Percentiles rank a stretch among this genome's conserved stretches.
These are phyloP conservation scores for Luvunga scandens DNA, from an alignment of 345 rosid species.

Conservation along the genomic window DNA sequence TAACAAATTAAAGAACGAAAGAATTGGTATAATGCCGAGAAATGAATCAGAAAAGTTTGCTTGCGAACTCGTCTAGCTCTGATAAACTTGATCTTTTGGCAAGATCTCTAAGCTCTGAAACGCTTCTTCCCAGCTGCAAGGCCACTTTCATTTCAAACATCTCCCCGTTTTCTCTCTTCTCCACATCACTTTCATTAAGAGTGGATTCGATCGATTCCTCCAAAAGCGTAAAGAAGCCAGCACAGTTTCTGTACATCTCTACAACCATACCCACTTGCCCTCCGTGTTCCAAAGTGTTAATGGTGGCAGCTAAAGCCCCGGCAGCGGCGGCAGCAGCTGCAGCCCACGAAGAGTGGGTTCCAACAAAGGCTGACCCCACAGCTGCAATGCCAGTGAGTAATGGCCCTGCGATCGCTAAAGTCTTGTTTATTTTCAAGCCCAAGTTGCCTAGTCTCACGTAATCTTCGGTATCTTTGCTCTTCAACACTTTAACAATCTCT, in stretches of 20 bases:
- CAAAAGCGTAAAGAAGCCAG: conserved; percentile 35
- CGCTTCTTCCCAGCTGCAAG: conserved; percentile 48
- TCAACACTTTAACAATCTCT: conserved; percentile 32
- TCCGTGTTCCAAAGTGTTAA: conserved; percentile 43
- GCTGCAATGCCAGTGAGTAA: conserved; percentile 40
- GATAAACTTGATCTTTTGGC: conserved; percentile 24
- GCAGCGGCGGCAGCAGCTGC: conserved; percentile 26
- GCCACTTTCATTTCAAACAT: conserved; percentile 40
- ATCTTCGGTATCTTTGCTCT: conserved; percentile 37
- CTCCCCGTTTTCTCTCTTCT: conserved; percentile 37
- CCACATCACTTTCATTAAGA: conserved; percentile 18
- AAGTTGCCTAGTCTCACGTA: conserved; percentile 38
- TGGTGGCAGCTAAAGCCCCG: conserved; percentile 34
- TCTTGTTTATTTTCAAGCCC: conserved; percentile 43
- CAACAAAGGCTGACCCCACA: conserved; percentile 22
- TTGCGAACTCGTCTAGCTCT: conserved; percentile 36
- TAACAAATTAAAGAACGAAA: background rate
- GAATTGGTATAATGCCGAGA: background rate
- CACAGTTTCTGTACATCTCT: conserved; percentile 53
- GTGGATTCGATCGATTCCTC: conserved; percentile 31
- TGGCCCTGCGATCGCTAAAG: conserved; percentile 44
- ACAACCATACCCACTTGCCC: conserved; percentile 57
- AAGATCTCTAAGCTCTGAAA: conserved; percentile 41
- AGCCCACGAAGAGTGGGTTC: conserved; percentile 9
- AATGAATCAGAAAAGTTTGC: conserved; percentile 38